A percentile compares a stretch with the other conserved stretches of the same genome.
Evolutionary conservation across 1,139 yeast species (phyloP).

Genomic region (Blastobotrys buckinghamii): DNA sequence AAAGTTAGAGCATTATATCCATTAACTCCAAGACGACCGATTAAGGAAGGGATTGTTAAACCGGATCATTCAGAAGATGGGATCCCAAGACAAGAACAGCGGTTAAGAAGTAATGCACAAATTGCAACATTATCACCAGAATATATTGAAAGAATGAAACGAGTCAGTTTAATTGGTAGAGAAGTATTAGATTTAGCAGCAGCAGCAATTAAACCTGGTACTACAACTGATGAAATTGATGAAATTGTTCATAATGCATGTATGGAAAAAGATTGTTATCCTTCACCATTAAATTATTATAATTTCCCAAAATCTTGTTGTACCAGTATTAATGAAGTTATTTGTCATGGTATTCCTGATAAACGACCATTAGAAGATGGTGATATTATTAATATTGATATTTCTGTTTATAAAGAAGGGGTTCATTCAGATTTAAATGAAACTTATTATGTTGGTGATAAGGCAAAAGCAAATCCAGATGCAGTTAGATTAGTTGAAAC

Average conservation of each 20-base stretch:
- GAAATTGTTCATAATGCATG: conserved; percentile 82
- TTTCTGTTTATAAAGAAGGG: conserved; percentile 78
- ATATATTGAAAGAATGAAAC: conserved; percentile 67
- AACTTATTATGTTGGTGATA: conserved; percentile 94
- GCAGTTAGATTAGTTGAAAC: conserved; percentile 88
- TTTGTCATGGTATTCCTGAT: conserved; percentile 98
- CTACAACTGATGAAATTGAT: conserved; percentile 80
- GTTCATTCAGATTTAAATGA: conserved; percentile 94
- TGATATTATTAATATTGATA: conserved; percentile 89
- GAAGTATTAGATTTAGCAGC: conserved; percentile 76
- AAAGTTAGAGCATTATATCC: conserved; percentile 76
- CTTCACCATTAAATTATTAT: conserved; percentile 92
- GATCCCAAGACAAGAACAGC: conserved; percentile 70
- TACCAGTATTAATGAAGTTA: conserved; percentile 89
- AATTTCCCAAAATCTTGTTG: conserved; percentile 91
- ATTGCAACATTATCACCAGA: conserved; percentile 58
- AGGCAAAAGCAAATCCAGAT: conserved; percentile 68
- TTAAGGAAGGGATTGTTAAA: conserved; percentile 63
- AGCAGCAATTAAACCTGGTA: conserved; percentile 80
- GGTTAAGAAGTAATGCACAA: conserved; percentile 61
- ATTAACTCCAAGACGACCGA: conserved; percentile 57
- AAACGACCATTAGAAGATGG: conserved; percentile 82
- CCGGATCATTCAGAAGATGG: conserved; percentile 90
- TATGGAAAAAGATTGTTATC: conserved; percentile 84
- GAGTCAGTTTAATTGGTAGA: too few relatives aligned